phyloP scores from a whole-genome alignment of 2,329 filamentous ascomycete species.

The Diaporthe caulivora region DNA sequence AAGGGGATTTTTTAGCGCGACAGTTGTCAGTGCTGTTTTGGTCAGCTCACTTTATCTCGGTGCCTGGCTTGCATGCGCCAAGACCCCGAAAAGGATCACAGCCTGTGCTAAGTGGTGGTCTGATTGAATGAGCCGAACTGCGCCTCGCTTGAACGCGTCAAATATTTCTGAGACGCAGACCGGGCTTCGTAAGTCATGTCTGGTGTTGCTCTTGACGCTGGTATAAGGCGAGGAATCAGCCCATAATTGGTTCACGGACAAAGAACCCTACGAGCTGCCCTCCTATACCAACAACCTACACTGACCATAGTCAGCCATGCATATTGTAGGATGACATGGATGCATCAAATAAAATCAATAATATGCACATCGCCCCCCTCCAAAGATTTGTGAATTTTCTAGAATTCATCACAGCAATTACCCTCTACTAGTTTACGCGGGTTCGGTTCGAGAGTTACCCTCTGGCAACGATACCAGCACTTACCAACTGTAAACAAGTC shows the following conservation, averaged over 20 bases:
- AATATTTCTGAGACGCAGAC: background rate
- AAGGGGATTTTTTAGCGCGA: background rate
- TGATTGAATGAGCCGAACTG: conserved; percentile 4
- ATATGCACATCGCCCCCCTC: background rate
- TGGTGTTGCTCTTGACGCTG: background rate
- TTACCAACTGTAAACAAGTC: background rate
- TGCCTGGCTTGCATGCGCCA: conserved; percentile 21
- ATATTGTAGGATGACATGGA: background rate
- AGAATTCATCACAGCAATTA: background rate
- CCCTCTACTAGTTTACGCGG: background rate
- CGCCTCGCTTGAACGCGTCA: conserved; percentile 20
- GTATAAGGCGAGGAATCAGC: background rate
- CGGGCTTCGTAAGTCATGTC: background rate
- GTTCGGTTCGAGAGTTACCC: too few relatives aligned
- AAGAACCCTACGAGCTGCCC: background rate
- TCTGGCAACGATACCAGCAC: background rate
- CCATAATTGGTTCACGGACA: background rate
- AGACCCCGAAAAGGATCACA: conserved; percentile 10
- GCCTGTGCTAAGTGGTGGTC: background rate
- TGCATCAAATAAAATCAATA: background rate
- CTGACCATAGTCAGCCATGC: background rate
- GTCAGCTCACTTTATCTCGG: conserved; percentile 19
- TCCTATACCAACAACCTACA: background rate
- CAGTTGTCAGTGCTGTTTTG: background rate
- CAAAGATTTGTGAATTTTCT: background rate